Evolutionary conservation across 306 rosid genomes (phyloP).

Genomic region (Coriaria nepalensis): DNA sequence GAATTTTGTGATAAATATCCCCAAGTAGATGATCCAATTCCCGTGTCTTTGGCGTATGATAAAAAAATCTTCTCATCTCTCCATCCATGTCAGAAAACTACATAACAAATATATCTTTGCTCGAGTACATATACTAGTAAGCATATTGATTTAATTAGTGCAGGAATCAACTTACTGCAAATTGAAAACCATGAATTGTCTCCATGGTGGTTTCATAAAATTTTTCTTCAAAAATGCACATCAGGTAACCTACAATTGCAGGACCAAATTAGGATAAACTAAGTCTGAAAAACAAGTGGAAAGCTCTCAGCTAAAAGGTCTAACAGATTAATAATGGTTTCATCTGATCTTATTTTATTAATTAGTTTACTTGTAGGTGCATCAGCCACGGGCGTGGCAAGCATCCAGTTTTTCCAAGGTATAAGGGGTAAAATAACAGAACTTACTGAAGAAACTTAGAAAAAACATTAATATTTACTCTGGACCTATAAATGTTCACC

Average conservation of each 20-base stretch:
- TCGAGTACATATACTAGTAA: constrained; percentile 10
- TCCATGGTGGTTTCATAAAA: constrained; percentile 52
- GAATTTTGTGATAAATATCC: constrained; percentile 88
- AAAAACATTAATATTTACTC: no score
- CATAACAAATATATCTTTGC: constrained; percentile 21
- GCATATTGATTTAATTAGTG: constrained; percentile 8
- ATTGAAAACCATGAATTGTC: constrained; percentile 61
- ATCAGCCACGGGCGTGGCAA: no score
- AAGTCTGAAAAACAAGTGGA: no score
- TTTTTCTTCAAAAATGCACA: constrained; percentile 77
- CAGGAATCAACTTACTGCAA: constrained; percentile 44
- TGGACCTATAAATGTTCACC: no score
- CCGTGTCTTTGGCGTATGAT: constrained; percentile 79
- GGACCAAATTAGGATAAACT: no score
- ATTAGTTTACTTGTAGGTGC: no score
- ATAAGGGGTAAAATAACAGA: no score
- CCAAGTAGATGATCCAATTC: constrained; percentile 82
- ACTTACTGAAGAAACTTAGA: no score
- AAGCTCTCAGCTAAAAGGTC: no score
- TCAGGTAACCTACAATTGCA: constrained; percentile 59
- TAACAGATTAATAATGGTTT: no score
- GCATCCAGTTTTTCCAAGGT: no score
- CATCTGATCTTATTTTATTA: no score
- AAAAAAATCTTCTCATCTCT: constrained; percentile 67
- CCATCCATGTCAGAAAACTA: constrained; percentile 85